Evolutionary conservation across 1,139 yeast species (phyloP), one percentile per base, ranked within the genome.

Genomic region (Lodderomyces elongisporus): DNA sequence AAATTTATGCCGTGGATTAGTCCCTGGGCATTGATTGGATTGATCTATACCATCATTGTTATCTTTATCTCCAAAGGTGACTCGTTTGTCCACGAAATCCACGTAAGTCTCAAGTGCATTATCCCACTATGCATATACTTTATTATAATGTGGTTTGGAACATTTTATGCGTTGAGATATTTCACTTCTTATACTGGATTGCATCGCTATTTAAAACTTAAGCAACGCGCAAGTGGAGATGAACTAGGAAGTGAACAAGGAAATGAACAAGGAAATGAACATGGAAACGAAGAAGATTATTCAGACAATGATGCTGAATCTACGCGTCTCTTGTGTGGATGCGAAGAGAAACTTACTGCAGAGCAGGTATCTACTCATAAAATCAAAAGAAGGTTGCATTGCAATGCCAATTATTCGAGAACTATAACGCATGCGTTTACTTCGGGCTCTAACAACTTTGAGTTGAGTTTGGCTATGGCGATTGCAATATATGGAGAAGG

Each of bases 371-470:
- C 15, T 14, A 28, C n/a, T n/a, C 28, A 26, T 10, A 5, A 17
- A 17, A 21, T 20, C 3, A 28, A 48, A 45, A n/a, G n/a, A n/a
- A 7, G 38, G 50, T 30, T 30, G 17, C 20, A 44, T 15, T 69
- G 75, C 45, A 45, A 56, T 30, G 73, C 74, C 5, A 49, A 46
- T 28, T 76, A 73, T 47, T 46, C 56, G 6, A 57, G 60, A 28
- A 62, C 68, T 3, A 58, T 66, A 16, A 69, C 79, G 3, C 82
- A 74, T 43, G 58, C 74, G 9, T 76, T 77, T 43, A 74, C 80
- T 2, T 79, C 80, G 14, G 70, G 79, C 2, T 70, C 78, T 4
- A 76, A 76, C 47, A 75, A 76, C 40, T 59, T 59, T 35, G 79
- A 74, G 44, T 53, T 74, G 31, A 70, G 76, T 35, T 56, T 74